Percentiles rank a stretch among this genome's conserved stretches.
Conservation (phyloP, 768 basidiomycete species). For the Tricholoma furcatifolium region DNA sequence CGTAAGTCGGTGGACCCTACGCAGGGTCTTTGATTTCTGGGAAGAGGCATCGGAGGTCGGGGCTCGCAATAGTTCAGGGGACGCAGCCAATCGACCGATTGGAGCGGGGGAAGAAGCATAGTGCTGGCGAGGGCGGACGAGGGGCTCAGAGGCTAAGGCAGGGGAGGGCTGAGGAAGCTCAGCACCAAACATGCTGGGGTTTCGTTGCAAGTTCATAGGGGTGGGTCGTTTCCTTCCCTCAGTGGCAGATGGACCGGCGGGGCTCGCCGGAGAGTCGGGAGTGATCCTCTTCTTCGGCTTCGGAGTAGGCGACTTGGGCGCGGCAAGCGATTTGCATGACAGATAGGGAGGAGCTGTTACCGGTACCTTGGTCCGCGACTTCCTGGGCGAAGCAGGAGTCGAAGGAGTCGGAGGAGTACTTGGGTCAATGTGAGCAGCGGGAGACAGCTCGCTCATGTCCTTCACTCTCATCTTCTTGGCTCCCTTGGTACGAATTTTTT, state of each 20-base stretch:
- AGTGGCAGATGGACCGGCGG: conserved; percentile 4
- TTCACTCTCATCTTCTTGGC: conserved; percentile 61
- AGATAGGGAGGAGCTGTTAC: conserved; percentile 18
- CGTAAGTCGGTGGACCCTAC: conserved; percentile 47
- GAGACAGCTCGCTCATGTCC: conserved; percentile 14
- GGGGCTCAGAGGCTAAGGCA: conserved; percentile 13
- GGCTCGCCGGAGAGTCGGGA: not conserved
- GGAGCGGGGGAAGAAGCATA: conserved; percentile 11
- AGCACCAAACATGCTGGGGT: conserved; percentile 65
- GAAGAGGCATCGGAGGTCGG: no score
- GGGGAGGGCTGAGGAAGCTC: conserved; percentile 48
- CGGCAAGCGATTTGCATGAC: conserved; percentile 7
- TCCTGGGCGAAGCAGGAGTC: conserved; percentile 17
- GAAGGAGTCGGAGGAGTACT: conserved; percentile 18
- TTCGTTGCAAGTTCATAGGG: conserved; percentile 54
- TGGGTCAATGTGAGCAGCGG: conserved; percentile 23
- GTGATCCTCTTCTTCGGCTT: conserved; percentile 15
- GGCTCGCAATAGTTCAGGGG: conserved; percentile 2
- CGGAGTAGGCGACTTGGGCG: conserved; percentile 26
- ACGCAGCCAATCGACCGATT: conserved; percentile 9
- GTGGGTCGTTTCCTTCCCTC: conserved; percentile 20
- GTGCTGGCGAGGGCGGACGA: not conserved
- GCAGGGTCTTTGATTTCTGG: conserved; percentile 40
- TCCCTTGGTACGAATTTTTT: conserved; percentile 55
- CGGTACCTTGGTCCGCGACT: conserved; percentile 20